Evolutionary conservation across 2,329 filamentous ascomycete genomes (phyloP).

Genomic region (Ophiostoma pallidulum): DNA sequence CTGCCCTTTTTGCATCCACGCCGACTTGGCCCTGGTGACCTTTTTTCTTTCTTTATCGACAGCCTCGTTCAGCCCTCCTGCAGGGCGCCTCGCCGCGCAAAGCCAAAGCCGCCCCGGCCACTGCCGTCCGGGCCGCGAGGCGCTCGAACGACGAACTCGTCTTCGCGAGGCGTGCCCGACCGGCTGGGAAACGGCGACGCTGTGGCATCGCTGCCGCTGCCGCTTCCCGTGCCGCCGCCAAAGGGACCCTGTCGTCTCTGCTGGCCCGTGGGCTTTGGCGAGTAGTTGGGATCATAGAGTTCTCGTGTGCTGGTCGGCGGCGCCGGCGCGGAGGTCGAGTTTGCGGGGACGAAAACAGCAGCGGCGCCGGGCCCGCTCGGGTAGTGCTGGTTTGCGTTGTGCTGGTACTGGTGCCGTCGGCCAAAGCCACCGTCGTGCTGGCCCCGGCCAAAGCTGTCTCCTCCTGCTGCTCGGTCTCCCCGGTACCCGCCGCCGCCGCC

Average conservation of each 20-base stretch:
- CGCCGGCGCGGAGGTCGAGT: background rate
- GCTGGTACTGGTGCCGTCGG: background rate
- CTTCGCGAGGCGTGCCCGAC: conserved; percentile 42
- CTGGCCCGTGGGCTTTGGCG: conserved; percentile 48
- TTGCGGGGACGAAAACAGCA: background rate
- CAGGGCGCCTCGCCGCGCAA: conserved; percentile 52
- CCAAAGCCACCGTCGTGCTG: conserved; percentile 2
- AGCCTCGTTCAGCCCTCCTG: background rate
- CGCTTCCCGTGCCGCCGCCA: conserved; percentile 18
- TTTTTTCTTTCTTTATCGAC: background rate
- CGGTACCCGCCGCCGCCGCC: conserved; percentile 3
- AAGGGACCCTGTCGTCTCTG: conserved; percentile 21
- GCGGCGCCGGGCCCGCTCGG: background rate
- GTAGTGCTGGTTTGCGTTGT: conserved; percentile 21
- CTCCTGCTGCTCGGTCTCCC: conserved; percentile 4
- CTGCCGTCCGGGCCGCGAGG: conserved; percentile 71
- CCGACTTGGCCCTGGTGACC: no score
- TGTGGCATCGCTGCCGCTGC: conserved; percentile 5
- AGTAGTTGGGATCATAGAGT: conserved; percentile 69
- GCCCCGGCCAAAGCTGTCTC: conserved; percentile 1
- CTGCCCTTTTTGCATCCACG: no score
- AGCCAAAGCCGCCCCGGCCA: conserved; percentile 70
- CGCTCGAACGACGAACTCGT: conserved; percentile 59
- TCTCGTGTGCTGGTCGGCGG: conserved; percentile 36
- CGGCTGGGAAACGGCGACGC: conserved; percentile 27